phyloP scores from a whole-genome alignment of 192 early-diverging fungal species.

The Glomus cerebriforme region DNA sequence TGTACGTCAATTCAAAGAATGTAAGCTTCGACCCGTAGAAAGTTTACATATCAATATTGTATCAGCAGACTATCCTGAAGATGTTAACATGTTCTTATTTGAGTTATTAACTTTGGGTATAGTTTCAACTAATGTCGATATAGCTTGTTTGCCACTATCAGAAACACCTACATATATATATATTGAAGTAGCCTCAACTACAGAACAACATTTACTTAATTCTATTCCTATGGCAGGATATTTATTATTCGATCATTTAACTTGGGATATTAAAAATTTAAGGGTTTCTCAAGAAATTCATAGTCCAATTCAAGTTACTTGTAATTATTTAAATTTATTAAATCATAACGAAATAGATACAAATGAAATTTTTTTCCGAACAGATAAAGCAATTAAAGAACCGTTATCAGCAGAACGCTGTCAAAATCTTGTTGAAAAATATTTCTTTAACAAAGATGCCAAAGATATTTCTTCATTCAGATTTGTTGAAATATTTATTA shows the following conservation, averaged over 20 bases:
- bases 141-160: background rate
- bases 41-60: background rate
- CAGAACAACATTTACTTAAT: constrained; percentile 23
- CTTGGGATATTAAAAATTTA: constrained; percentile 26
- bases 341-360: background rate
- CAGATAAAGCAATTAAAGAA: background rate
- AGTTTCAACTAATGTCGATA: background rate
- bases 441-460: constrained; percentile 28
- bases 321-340: constrained; percentile 20
- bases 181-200: constrained; percentile 34
- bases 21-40: background rate
- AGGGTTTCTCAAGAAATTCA: constrained; percentile 16
- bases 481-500: constrained; percentile 35
- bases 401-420: background rate
- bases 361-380: constrained; percentile 11
- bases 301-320: constrained; percentile 25
- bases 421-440: constrained; percentile 19
- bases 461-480: constrained; percentile 18
- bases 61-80: constrained; percentile 14
- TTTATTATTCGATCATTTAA: constrained; percentile 1
- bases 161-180: background rate
- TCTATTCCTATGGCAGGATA: constrained; percentile 14
- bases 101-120: background rate
- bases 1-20: constrained; percentile 17
- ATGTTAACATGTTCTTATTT: constrained; percentile 12